A percentile compares a stretch with the other conserved stretches of the same genome.
Evolutionary conservation across 2,329 filamentous ascomycete species (phyloP).

Genomic region (Aureobasidium pullulans): DNA sequence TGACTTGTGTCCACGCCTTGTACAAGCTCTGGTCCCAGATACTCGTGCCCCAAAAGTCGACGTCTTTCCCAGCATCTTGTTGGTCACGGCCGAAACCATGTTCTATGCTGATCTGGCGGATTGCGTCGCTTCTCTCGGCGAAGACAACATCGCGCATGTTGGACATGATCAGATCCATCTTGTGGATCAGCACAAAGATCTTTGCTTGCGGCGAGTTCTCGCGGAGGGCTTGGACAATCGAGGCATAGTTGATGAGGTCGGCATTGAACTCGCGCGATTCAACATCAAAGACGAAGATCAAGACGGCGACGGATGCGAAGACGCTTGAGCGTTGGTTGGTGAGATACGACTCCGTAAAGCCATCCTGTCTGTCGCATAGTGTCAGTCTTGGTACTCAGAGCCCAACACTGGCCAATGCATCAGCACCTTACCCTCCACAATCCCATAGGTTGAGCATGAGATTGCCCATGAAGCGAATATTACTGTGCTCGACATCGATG

Average conservation of each 20-base stretch:
- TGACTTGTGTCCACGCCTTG: slow-evolving; percentile 97
- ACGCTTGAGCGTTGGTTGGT: slow-evolving; percentile 92
- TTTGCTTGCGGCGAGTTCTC: slow-evolving; percentile 77
- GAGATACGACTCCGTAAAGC: slow-evolving; percentile 98
- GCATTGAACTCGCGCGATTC: slow-evolving; percentile 91
- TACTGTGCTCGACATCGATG: slow-evolving; percentile 96
- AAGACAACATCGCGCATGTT: slow-evolving; percentile 74
- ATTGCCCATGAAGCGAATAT: slow-evolving; percentile 98
- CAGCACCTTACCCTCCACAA: slow-evolving; percentile 66
- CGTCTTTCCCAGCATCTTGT: slow-evolving; percentile 30
- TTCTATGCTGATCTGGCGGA: slow-evolving; percentile 60
- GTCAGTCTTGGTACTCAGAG: not conserved
- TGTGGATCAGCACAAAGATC: slow-evolving; percentile 94
- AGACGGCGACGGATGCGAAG: slow-evolving; percentile 90
- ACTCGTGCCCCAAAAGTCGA: slow-evolving; percentile 87
- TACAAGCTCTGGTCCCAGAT: slow-evolving; percentile 99
- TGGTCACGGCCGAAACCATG: slow-evolving; percentile 49
- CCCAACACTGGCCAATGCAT: not conserved
- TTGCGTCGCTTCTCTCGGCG: slow-evolving; percentile 70
- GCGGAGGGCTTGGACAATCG: slow-evolving; percentile 78
- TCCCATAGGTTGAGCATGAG: slow-evolving; percentile 97
- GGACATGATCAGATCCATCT: slow-evolving; percentile 91
- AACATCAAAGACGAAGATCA: slow-evolving; percentile 99
- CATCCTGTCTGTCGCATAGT: slow-evolving; percentile 63
- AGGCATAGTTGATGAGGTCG: slow-evolving; percentile 85